Evolutionary conservation across 2,329 filamentous ascomycete genomes (phyloP), one percentile per base, ranked within the genome.

Genomic region (Penicillium sp.): DNA sequence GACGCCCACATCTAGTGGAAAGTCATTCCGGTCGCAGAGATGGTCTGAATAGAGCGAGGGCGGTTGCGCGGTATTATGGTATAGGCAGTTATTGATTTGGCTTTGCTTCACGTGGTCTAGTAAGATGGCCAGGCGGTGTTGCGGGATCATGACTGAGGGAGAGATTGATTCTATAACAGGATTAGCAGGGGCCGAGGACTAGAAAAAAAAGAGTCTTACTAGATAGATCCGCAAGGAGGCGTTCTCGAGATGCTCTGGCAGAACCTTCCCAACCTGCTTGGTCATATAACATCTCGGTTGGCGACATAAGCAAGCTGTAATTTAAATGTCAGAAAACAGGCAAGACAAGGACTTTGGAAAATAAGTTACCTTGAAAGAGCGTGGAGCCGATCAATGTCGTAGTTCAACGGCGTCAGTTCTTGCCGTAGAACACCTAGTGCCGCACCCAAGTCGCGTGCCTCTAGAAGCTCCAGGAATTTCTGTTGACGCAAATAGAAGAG

Each of bases 91-190:
- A 51, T 88, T 85, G 57, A 97, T 90, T 77, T 97, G 93, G 61
- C 83, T 86, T 60, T 88, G 83, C 72, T 97, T 96, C 37, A 96
- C 87, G 63, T 96, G 88, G 56, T 93, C 83, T 52, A 99, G 79
- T 16, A 99, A 80, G 33, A 87, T 83, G 1, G 92, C 91, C 45
- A 99, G 81, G 7, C 95, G 88, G 72, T 95, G 91, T 69, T 96
- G 91, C 1, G 95, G 95, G 54, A 99, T 89, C 93, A 99, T 98
- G 45, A 96, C 91, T 4, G 92, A 95, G 0, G 95, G 93, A 1
- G 95, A 96, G 72, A 99, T 96, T 55, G 87, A 96, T 80, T 84
- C 90, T 93, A 65, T 19, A 58, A 8, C 19, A 8, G 58, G 72
- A 53, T 72, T 57, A 67, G 59, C 31, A 77, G 53, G 72, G 46